phyloP scores from a whole-genome alignment of 1,284 basidiomycete species.

The Fomes fomentarius region DNA sequence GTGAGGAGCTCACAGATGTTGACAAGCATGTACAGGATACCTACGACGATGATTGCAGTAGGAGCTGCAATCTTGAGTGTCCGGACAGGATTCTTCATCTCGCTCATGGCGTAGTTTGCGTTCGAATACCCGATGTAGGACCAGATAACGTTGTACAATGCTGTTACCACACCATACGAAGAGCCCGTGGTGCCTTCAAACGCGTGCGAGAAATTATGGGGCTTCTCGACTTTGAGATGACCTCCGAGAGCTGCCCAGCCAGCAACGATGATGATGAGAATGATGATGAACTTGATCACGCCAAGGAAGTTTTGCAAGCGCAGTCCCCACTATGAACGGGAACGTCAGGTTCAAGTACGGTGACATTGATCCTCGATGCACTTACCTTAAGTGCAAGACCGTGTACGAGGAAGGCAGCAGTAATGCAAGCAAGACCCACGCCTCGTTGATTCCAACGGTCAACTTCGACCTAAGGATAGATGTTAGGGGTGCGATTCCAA shows the following conservation, averaged over 20 bases:
- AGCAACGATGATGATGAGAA: constrained; percentile 51
- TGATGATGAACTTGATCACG: constrained; percentile 57
- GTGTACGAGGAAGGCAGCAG: constrained; percentile 58
- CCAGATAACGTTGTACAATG: constrained; percentile 63
- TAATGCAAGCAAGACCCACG: constrained; percentile 47
- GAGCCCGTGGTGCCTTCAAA: constrained; percentile 51
- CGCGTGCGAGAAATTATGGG: constrained; percentile 45
- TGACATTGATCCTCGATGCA: no score
- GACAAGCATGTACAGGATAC: constrained; percentile 58
- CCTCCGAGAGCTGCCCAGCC: constrained; percentile 49
- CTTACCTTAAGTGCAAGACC: constrained; percentile 33
- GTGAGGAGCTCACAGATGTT: constrained; percentile 43
- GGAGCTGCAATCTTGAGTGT: constrained; percentile 72
- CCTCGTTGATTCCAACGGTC: constrained; percentile 23
- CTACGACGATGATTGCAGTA: constrained; percentile 56
- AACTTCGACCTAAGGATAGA: constrained; percentile 10
- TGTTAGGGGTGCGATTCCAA: no score
- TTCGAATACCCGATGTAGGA: constrained; percentile 66
- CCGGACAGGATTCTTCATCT: constrained; percentile 63
- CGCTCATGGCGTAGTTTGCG: constrained; percentile 62
- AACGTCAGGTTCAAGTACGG: no score
- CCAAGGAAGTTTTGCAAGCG: constrained; percentile 65
- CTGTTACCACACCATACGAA: constrained; percentile 59
- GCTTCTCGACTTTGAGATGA: constrained; percentile 43
- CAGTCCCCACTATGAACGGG: constrained; percentile 45